Percentiles rank a stretch among this genome's conserved stretches.
Evolutionary conservation across 192 early-diverging fungal species (phyloP).

Genomic region (Phycomyces blakesleeanus): DNA sequence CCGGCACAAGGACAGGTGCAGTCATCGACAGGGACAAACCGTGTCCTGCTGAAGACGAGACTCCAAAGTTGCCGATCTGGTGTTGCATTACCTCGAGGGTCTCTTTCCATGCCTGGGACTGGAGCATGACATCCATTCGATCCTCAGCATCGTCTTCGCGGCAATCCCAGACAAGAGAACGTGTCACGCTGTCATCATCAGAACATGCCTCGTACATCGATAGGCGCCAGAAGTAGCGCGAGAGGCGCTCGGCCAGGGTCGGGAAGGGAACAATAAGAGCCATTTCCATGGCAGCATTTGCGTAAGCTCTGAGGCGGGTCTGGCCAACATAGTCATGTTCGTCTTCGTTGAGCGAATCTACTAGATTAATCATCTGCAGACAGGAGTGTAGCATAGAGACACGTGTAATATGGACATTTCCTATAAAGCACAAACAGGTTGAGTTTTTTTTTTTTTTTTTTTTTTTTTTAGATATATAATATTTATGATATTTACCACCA

Average conservation of each 20-base stretch:
- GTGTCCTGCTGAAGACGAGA: background rate
- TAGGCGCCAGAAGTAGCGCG: slow-evolving; percentile 31
- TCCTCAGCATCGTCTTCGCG: slow-evolving; percentile 31
- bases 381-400: slow-evolving; percentile 26
- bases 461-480: background rate
- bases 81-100: slow-evolving; percentile 29
- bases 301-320: slow-evolving; percentile 29
- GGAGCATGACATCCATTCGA: slow-evolving; percentile 19
- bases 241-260: slow-evolving; percentile 4
- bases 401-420: slow-evolving; percentile 14
- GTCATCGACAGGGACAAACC: slow-evolving; percentile 21
- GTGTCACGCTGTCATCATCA: slow-evolving; percentile 17
- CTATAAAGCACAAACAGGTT: background rate
- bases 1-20: slow-evolving; percentile 26
- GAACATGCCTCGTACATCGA: slow-evolving; percentile 29
- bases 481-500: slow-evolving; percentile 19
- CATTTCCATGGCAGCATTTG: slow-evolving; percentile 35
- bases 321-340: slow-evolving; percentile 8
- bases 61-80: slow-evolving; percentile 14
- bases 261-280: slow-evolving; percentile 17
- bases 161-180: slow-evolving; percentile 24
- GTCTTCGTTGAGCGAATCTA: slow-evolving; percentile 29
- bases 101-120: slow-evolving; percentile 31
- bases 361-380: slow-evolving; percentile 28
- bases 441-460: background rate